Percentiles rank a stretch among this genome's conserved stretches.
phyloP scores from a whole-genome alignment of 192 early-diverging fungal genomes.

The Coemansia sp. region DNA sequence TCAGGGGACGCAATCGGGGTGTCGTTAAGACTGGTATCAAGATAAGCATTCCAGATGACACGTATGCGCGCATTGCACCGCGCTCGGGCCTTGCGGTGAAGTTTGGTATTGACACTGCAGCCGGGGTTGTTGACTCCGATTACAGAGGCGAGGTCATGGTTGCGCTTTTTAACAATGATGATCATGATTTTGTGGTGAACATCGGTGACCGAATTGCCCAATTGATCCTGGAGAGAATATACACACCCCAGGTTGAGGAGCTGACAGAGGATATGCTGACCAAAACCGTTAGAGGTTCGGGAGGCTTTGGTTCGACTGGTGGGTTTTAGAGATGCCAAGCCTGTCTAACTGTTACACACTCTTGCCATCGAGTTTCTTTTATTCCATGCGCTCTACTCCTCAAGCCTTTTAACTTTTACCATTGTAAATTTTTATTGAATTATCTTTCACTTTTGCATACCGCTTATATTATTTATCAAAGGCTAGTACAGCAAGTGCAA shows the following conservation, averaged over 20 bases:
- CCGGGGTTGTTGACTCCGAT: constrained; percentile 90
- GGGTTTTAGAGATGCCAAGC: constrained; percentile 1
- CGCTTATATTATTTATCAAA: too few relatives aligned
- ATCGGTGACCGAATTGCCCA: constrained; percentile 95
- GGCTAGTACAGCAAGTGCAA: too few relatives aligned
- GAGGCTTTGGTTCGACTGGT: constrained; percentile 73
- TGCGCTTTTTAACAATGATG: constrained; percentile 85
- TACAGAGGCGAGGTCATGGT: constrained; percentile 86
- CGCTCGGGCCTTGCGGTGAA: constrained; percentile 89
- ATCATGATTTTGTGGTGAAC: constrained; percentile 66
- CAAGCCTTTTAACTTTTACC: too few relatives aligned
- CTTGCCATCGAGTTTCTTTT: background rate
- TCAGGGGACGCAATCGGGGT: constrained; percentile 74
- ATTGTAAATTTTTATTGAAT: too few relatives aligned
- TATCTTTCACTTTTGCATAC: too few relatives aligned
- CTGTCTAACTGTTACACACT: background rate
- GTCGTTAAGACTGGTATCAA: constrained; percentile 85
- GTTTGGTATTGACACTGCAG: constrained; percentile 83
- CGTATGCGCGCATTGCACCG: constrained; percentile 95
- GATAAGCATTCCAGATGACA: constrained; percentile 79
- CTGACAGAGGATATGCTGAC: constrained; percentile 53
- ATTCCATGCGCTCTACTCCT: too few relatives aligned
- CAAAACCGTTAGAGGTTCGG: constrained; percentile 56
- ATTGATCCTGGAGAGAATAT: constrained; percentile 85
- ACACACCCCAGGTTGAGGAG: constrained; percentile 73